Conservation (phyloP, 257 asterid genomes). For the Capsicum chinense region DNA sequence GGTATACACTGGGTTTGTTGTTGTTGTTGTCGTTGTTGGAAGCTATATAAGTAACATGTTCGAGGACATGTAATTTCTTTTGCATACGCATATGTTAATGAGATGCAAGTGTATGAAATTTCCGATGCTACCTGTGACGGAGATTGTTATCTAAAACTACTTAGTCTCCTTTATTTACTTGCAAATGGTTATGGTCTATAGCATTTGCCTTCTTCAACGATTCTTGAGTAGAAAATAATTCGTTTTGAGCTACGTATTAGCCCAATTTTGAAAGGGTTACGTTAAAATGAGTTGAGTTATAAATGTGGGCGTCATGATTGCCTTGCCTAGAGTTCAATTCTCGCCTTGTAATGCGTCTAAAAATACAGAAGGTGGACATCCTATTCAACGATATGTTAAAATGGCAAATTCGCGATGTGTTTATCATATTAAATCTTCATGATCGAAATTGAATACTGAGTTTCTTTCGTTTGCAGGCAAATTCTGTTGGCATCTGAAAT, state of each 20-base stretch:
- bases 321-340: background rate
- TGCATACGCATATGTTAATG: background rate
- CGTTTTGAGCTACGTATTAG: background rate
- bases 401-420: background rate
- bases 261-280: background rate
- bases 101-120: background rate
- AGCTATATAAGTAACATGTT: conserved; percentile 93
- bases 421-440: background rate
- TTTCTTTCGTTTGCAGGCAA: conserved; percentile 56
- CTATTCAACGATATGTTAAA: background rate
- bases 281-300: background rate
- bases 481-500: conserved; percentile 75
- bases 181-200: background rate
- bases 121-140: background rate
- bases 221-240: background rate
- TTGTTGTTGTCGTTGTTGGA: conserved; percentile 53
- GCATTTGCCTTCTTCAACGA: background rate
- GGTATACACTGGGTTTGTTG: too few species aligned
- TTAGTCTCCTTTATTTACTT: background rate
- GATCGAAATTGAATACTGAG: background rate
- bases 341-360: conserved; percentile 5
- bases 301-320: background rate
- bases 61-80: conserved; percentile 77
- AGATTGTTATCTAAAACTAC: background rate
- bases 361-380: background rate